These are phyloP conservation scores for Cudoniella acicularis DNA, from an alignment of 495 filamentous ascomycete genomes.

Conservation along the genomic window DNA sequence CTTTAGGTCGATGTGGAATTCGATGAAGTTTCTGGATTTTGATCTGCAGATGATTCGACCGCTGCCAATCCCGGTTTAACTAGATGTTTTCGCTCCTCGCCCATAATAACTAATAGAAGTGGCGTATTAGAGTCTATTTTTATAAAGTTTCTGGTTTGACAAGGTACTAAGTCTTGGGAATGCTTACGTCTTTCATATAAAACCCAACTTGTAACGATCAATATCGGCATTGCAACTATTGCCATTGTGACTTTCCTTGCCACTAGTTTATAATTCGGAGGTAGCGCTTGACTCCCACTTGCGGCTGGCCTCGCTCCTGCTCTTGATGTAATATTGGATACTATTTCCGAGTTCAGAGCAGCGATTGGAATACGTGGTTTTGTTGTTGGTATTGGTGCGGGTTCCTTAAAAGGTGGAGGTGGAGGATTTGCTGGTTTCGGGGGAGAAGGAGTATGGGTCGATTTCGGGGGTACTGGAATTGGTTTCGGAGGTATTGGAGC, in stretches of 20 bases:
- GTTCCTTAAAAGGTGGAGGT: no score
- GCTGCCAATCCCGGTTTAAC: not conserved
- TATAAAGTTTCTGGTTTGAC: not conserved
- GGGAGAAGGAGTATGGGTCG: not conserved
- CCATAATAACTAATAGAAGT: not conserved
- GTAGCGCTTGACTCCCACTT: slow-evolving; percentile 9
- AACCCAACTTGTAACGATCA: slow-evolving; percentile 34
- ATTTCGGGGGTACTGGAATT: not conserved
- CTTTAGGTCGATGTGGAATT: not conserved
- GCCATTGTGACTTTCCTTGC: slow-evolving; percentile 29
- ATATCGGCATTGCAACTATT: slow-evolving; percentile 36
- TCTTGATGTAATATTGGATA: slow-evolving; percentile 18
- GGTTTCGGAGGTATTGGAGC: not conserved
- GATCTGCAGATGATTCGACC: not conserved
- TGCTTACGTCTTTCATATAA: slow-evolving; percentile 33
- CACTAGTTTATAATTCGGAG: slow-evolving; percentile 19
- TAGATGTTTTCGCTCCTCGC: not conserved
- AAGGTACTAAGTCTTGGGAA: no score
- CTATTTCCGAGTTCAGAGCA: slow-evolving; percentile 22
- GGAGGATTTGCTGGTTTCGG: slow-evolving; percentile 1
- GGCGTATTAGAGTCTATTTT: not conserved
- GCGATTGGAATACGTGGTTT: slow-evolving; percentile 15
- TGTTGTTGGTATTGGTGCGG: not conserved
- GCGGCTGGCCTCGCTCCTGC: slow-evolving; percentile 24
- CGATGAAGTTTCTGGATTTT: not conserved